Conservation (phyloP, 1,284 basidiomycete genomes). For the Tetrapyrgos nigripes region DNA sequence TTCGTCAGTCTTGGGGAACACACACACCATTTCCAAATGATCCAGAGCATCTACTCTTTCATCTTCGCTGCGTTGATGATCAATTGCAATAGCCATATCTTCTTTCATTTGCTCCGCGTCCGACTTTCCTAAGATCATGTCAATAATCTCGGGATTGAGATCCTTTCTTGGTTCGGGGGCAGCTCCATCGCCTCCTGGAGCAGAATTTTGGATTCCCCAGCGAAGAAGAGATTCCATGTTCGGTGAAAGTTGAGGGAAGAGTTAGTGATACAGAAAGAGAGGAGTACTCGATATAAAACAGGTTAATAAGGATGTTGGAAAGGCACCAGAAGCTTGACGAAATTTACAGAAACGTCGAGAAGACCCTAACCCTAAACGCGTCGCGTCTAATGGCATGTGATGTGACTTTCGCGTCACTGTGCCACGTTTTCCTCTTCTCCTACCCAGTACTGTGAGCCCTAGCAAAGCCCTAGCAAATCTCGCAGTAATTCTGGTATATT, state of each 20-base stretch:
- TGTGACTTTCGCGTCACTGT: neutral
- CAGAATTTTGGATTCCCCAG: conserved; percentile 77
- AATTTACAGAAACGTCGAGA: conserved; percentile 1
- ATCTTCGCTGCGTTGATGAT: conserved; percentile 65
- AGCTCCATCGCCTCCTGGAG: conserved; percentile 27
- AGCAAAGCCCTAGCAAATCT: no score
- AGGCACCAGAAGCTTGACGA: neutral
- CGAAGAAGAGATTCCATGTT: conserved; percentile 76
- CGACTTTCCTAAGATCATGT: conserved; percentile 85
- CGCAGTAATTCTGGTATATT: no score
- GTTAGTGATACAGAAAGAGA: neutral
- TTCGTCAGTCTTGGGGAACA: conserved; percentile 6
- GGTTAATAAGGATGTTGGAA: neutral
- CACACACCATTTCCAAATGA: conserved; percentile 90
- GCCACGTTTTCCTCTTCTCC: neutral
- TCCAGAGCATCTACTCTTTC: conserved; percentile 85
- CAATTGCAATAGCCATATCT: conserved; percentile 76
- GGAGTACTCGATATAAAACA: neutral
- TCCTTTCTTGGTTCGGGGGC: conserved; percentile 48
- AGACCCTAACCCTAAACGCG: neutral
- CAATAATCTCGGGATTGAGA: conserved; percentile 83
- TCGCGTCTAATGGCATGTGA: neutral
- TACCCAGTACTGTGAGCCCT: no score
- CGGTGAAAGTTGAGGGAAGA: neutral
- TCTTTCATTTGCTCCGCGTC: conserved; percentile 92